Evolutionary conservation across 768 basidiomycete genomes (phyloP).

Genomic region (Omphalotus guepiniiformis): DNA sequence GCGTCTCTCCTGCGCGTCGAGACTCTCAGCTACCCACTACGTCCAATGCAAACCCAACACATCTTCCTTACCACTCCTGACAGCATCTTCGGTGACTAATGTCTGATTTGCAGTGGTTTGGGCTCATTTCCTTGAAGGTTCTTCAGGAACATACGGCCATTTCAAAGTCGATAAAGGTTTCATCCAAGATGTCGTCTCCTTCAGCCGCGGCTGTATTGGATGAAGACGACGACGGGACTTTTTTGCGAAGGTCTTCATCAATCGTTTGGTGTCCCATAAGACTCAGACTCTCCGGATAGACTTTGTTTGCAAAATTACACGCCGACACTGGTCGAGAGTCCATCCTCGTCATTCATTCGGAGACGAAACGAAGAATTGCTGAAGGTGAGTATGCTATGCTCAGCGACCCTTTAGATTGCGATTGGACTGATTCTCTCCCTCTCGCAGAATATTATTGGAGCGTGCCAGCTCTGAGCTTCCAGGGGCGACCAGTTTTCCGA

Average conservation of each 20-base stretch:
- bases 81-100: conserved; percentile 72
- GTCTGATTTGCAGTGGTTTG: conserved; percentile 63
- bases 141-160: conserved; percentile 87
- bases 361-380: too few relatives aligned
- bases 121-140: conserved; percentile 80
- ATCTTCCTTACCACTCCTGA: conserved; percentile 44
- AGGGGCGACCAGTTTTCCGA: too few relatives aligned
- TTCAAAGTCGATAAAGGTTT: conserved; percentile 69
- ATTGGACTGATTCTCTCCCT: too few relatives aligned
- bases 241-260: not conserved
- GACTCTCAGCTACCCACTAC: too few relatives aligned
- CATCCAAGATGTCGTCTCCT: conserved; percentile 23
- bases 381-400: too few relatives aligned
- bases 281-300: not conserved
- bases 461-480: too few relatives aligned
- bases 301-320: not conserved
- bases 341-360: not conserved
- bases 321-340: too few relatives aligned
- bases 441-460: too few relatives aligned
- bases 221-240: not conserved
- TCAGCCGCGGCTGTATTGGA: not conserved
- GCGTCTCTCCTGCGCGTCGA: too few relatives aligned
- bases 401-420: too few relatives aligned
- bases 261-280: not conserved
- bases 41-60: conserved; percentile 68